These are phyloP conservation scores for Dactylella cylindrospora DNA, from an alignment of 2,329 filamentous ascomycete species.

Conservation along the genomic window DNA sequence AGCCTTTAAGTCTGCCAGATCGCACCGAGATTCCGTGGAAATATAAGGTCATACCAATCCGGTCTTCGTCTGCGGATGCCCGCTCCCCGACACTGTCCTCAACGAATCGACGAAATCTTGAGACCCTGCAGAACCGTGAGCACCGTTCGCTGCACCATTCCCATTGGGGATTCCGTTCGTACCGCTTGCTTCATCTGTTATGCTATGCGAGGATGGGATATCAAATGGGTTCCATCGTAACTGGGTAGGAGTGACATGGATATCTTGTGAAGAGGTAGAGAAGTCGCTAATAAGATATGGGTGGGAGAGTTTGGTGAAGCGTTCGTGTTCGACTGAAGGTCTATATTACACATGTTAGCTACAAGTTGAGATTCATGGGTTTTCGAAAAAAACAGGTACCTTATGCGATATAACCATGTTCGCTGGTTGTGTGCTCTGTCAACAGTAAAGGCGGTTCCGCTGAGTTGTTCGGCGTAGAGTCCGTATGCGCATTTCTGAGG, in stretches of 20 bases:
- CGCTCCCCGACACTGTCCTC: constrained; percentile 73
- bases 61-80: constrained; percentile 74
- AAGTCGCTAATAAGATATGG: constrained; percentile 56
- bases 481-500: constrained; percentile 77
- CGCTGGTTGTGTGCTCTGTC: constrained; percentile 69
- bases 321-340: constrained; percentile 40
- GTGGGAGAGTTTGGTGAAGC: constrained; percentile 25
- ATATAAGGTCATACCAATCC: constrained; percentile 58
- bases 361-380: constrained; percentile 47
- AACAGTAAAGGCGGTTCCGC: constrained; percentile 70
- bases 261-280: constrained; percentile 52
- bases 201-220: constrained; percentile 62
- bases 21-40: neutral
- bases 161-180: constrained; percentile 1
- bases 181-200: constrained; percentile 23
- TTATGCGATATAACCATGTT: constrained; percentile 70
- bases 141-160: neutral
- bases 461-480: constrained; percentile 79
- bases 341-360: constrained; percentile 5
- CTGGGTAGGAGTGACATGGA: constrained; percentile 78
- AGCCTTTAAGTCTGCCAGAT: neutral
- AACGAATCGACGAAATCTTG: constrained; percentile 62
- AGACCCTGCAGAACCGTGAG: constrained; percentile 59
- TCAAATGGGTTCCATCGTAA: constrained; percentile 70
- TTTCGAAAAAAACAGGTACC: constrained; percentile 47